phyloP scores from a whole-genome alignment of 2,329 filamentous ascomycete species.

The Xylaria polymorpha region DNA sequence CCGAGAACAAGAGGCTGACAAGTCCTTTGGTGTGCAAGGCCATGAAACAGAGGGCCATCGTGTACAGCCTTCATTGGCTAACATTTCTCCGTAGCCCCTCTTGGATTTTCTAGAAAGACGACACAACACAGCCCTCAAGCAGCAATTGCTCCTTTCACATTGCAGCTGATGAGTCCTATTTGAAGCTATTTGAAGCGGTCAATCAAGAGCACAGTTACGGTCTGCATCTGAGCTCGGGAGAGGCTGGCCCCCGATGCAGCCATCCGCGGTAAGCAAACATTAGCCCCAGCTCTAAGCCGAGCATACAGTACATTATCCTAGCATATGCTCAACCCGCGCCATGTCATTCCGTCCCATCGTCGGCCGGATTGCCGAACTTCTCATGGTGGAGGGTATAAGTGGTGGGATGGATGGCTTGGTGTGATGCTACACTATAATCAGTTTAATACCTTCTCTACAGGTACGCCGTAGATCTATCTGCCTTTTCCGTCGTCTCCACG shows the following conservation, averaged over 20 bases:
- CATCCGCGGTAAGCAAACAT: constrained; percentile 1
- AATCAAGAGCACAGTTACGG: constrained; percentile 16
- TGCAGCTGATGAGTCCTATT: constrained; percentile 19
- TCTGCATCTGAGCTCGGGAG: constrained; percentile 16
- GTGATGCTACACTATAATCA: constrained; percentile 34
- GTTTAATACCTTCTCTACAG: constrained; percentile 14
- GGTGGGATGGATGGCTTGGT: constrained; percentile 33
- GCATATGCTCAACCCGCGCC: constrained; percentile 10
- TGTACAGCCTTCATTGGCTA: constrained; percentile 45
- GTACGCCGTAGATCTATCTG: too few relatives aligned
- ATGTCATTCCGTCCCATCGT: constrained; percentile 16
- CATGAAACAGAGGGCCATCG: constrained; percentile 44
- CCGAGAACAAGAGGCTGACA: constrained; percentile 34
- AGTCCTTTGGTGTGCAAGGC: constrained; percentile 32
- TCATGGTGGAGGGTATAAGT: constrained; percentile 7
- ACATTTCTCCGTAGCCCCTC: constrained; percentile 15
- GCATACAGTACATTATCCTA: not conserved
- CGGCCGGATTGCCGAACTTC: constrained; percentile 25
- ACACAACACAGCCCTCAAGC: constrained; percentile 17
- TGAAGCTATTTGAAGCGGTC: constrained; percentile 22
- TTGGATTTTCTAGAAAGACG: constrained; percentile 33
- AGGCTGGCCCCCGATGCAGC: constrained; percentile 4
- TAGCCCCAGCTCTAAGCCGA: constrained; percentile 8
- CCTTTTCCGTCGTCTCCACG: constrained; percentile 20
- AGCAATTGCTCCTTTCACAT: constrained; percentile 6